Evolutionary conservation across 2,329 filamentous ascomycete genomes (phyloP).

Genomic region (Cladosporium phlei): DNA sequence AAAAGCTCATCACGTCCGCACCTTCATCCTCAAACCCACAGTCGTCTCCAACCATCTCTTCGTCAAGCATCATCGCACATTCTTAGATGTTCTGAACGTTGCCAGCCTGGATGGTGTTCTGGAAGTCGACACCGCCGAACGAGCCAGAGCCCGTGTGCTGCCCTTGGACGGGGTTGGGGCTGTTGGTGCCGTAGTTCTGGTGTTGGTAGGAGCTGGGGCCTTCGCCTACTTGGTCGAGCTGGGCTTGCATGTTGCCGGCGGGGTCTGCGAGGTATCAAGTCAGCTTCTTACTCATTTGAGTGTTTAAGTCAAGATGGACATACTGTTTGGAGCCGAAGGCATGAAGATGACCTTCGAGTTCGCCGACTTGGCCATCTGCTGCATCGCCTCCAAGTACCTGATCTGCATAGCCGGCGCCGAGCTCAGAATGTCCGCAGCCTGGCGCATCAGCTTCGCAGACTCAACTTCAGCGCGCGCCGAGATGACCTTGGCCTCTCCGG

Average conservation of each 20-base stretch:
- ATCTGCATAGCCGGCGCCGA: conserved; percentile 97
- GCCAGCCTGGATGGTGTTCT: conserved; percentile 74
- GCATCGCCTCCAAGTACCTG: conserved; percentile 93
- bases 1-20: too few species aligned
- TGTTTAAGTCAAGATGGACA: too few species aligned
- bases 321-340: conserved; percentile 44
- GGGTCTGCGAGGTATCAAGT: too few species aligned
- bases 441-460: conserved; percentile 81
- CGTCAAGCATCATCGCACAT: too few species aligned
- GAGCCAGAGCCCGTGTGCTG: conserved; percentile 3
- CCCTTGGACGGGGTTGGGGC: conserved; percentile 13
- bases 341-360: conserved; percentile 86
- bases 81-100: conserved; percentile 80
- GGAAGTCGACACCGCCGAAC: conserved; percentile 46
- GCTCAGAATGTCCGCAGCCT: conserved; percentile 88
- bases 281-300: too few species aligned
- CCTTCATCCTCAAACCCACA: too few species aligned
- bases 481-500: conserved; percentile 97
- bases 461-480: conserved; percentile 95
- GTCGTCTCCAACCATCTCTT: neutral
- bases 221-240: conserved; percentile 50
- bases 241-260: conserved; percentile 44
- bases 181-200: conserved; percentile 19
- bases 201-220: conserved; percentile 50
- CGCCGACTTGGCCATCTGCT: conserved; percentile 92